Conservation (phyloP, 306 rosid genomes). For the Calophaca sinica region DNA sequence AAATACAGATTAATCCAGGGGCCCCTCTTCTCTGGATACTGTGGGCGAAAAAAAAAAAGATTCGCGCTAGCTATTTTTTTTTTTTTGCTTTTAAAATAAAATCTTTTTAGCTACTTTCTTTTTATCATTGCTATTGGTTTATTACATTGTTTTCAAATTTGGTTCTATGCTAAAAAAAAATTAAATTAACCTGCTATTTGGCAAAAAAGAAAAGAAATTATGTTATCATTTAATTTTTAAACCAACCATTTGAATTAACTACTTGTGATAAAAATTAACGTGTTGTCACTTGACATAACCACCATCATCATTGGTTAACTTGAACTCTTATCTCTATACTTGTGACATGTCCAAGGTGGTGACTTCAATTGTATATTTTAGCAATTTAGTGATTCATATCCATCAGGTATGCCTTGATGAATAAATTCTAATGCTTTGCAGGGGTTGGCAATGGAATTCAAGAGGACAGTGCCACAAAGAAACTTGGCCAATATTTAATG, state of each 20-base stretch:
- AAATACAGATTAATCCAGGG: too few species aligned
- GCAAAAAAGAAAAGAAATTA: background rate
- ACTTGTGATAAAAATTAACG: background rate
- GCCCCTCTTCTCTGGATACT: background rate
- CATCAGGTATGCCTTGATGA: background rate
- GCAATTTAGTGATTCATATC: too few species aligned
- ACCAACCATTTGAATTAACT: background rate
- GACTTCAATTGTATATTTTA: background rate
- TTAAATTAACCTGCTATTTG: too few species aligned
- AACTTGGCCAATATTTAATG: conserved; percentile 71
- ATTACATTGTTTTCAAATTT: background rate
- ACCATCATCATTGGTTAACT: background rate
- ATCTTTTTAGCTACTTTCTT: conserved; percentile 19
- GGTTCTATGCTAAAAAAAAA: background rate
- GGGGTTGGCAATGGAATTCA: conserved; percentile 97
- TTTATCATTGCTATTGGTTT: background rate
- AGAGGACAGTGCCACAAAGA: conserved; percentile 93
- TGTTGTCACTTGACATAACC: background rate
- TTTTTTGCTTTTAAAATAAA: background rate
- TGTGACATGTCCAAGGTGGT: background rate
- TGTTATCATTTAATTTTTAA: background rate
- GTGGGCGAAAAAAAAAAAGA: too few species aligned
- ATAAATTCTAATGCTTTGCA: conserved; percentile 42
- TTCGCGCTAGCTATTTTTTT: too few species aligned
- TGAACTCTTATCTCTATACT: background rate